Base-by-base conservation (phyloP, 176 grass and related monocot genomes). In the Aechmea fasciata region DNA sequence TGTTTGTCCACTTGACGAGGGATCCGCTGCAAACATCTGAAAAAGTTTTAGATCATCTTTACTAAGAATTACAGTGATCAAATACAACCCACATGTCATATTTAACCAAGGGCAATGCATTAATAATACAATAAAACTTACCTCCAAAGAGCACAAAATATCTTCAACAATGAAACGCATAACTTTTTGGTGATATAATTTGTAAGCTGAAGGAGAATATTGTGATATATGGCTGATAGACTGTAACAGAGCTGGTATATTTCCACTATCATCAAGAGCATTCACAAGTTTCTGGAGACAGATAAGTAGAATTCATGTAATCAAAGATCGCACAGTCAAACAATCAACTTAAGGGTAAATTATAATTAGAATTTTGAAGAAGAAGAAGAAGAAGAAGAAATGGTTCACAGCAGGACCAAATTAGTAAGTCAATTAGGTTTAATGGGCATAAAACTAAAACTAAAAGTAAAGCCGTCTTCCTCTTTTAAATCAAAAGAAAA, bases 201-300 rank as follows among this genome's bases (percentile, higher is more conserved):
- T 72, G 77, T 81, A 85, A 11, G 81, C 26, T 64, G 81, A 78
- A 83, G 89, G 86, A 75, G 70, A 92, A 83, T 79, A 79, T 67
- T 81, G 89, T 83, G 85, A 72, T 83, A 97, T 90, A 51, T 74
- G 89, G 68, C 89, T 89, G 74, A 90, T 76, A 13, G 89, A 83
- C 71, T 97, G 93, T 70, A 97, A 71, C 17, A 85, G 50, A 59
- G 93, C 91, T 63, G 93, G 81, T 33, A 92, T 50, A 83, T 87
- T 83, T 53, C 67, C 9, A 64, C 76, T 79, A 71, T 83, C 49
- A 77, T 73, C 64, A 71, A 96, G 74, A 51, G 73, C 82, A 52
- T 59, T 66, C 68, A 89, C 65, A 80, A 92, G 86, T 89, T 74
- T 97, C 93, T 97, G 89, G 76, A 81, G 52, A 19, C 9, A 77